A percentile compares a stretch with the other conserved stretches of the same genome.
Conservation (phyloP, 257 asterid genomes). For the Jacaranda copaia region DNA sequence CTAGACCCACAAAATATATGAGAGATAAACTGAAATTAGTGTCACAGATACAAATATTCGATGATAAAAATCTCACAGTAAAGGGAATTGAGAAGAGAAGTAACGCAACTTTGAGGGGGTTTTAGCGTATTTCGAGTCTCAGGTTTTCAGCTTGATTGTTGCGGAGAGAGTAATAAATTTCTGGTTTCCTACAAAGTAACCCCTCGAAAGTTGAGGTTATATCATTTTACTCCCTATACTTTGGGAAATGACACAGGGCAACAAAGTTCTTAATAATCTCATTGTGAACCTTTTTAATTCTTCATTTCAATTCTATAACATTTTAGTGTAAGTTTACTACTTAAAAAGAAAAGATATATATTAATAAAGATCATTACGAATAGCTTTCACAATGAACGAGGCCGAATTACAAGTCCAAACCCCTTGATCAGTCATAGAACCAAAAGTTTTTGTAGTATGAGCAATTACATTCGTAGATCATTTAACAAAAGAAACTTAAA, state of each 20-base stretch:
- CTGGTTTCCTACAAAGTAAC: not conserved
- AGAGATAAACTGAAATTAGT: not conserved
- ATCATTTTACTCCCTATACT: not conserved
- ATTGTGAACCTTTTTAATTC: not conserved
- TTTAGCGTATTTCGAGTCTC: not conserved
- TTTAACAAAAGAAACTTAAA: too few species aligned
- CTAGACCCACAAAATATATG: conserved; percentile 27
- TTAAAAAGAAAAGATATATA: too few species aligned
- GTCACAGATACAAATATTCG: not conserved
- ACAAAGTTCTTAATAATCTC: not conserved
- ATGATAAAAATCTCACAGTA: not conserved
- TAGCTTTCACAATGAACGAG: too few species aligned
- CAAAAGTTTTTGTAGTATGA: too few species aligned
- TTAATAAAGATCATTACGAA: too few species aligned
- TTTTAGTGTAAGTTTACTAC: too few species aligned
- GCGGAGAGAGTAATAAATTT: not conserved
- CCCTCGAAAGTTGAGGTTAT: not conserved
- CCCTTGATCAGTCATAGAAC: too few species aligned
- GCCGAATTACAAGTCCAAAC: too few species aligned
- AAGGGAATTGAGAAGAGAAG: not conserved
- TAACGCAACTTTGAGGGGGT: not conserved
- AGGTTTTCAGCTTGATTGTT: not conserved
- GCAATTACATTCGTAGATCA: too few species aligned
- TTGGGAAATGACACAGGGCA: not conserved
- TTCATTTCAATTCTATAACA: not conserved